Base-by-base conservation (phyloP, 2,329 filamentous ascomycete species). In the Ophidiomyces ophidiicola region DNA sequence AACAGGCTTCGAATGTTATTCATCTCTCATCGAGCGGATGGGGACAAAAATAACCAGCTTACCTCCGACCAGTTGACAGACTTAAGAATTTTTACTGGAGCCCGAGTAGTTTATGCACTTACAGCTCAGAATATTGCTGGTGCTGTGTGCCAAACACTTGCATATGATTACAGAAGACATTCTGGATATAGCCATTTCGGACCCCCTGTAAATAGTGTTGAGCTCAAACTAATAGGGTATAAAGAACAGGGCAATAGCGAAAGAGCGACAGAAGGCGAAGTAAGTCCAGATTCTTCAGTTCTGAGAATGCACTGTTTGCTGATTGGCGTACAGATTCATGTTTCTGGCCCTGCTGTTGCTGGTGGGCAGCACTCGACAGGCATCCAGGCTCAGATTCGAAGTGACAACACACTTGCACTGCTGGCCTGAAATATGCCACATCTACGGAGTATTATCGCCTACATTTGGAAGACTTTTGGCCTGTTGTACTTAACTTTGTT, bases 121-220 rank as follows among this genome's bases (percentile, higher is more conserved):
- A 82, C 85, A 12, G 78, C 82, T 1, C 68, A 84, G 17, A 74
- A 76, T 44, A 82, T 96, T n/a, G 88, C 87, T 2, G 90, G 90
- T 25, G 80, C 87, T 1, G 74, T 93, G n/a, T 69, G 80, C 1
- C 88, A 96, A 63, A 93, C 83, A 5, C 78, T 83, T 45, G 71
- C 87, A 26, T 92, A 83, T 54, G 88, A 96, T 57, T 96, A 96
- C 59, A 70, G 88, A 34, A 61, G 61, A 24, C 58, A 60, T 12
- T 46, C 48, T 8, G 61, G 60, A 31, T 62, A 64, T 32, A 67
- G 61, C 42, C 86, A 93, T 58, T 94, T 96, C 53, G 90, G 90
- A 2, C 69, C 80, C 6, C 87, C 88, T 2, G 55, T 90, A 28
- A 83, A 80, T 46, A 80, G 77, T 50, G 72, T 88, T 1, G 88